A percentile compares a stretch with the other conserved stretches of the same genome.
Conservation (phyloP, 2,329 filamentous ascomycete species). For the Monilinia fructicola region DNA sequence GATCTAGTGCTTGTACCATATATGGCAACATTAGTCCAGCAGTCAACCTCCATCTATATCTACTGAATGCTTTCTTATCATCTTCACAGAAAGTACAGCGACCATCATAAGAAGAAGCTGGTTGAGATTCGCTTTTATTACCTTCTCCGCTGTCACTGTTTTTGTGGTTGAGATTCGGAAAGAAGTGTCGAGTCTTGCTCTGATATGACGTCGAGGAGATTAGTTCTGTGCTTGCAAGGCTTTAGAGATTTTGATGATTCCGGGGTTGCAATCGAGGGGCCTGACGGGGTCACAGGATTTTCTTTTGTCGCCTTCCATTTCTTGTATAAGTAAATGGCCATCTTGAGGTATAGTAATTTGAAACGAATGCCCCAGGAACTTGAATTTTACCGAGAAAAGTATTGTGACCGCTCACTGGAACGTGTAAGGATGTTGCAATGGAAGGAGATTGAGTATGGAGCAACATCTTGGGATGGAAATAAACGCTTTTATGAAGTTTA, state of each 20-base stretch:
- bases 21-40: slow-evolving; percentile 60
- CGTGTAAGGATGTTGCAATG: not conserved
- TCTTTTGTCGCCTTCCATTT: slow-evolving; percentile 19
- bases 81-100: slow-evolving; percentile 30
- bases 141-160: not conserved
- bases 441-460: not conserved
- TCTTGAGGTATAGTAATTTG: not conserved
- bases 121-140: not conserved
- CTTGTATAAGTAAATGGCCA: slow-evolving; percentile 15
- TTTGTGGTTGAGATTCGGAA: not conserved
- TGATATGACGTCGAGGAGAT: not conserved
- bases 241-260: not conserved
- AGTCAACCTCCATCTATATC: slow-evolving; percentile 59
- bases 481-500: not conserved
- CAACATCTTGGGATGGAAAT: not conserved
- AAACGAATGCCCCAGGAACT: not conserved
- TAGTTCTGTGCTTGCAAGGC: slow-evolving; percentile 15
- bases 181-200: slow-evolving; percentile 2
- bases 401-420: not conserved
- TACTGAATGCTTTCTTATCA: slow-evolving; percentile 41
- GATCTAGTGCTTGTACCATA: slow-evolving; percentile 61
- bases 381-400: not conserved
- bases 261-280: not conserved
- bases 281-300: not conserved
- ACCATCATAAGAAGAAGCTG: not conserved